Evolutionary conservation across 768 basidiomycete genomes (phyloP), one percentile per base, ranked within the genome.

Genomic region (Sarcodon sp.): DNA sequence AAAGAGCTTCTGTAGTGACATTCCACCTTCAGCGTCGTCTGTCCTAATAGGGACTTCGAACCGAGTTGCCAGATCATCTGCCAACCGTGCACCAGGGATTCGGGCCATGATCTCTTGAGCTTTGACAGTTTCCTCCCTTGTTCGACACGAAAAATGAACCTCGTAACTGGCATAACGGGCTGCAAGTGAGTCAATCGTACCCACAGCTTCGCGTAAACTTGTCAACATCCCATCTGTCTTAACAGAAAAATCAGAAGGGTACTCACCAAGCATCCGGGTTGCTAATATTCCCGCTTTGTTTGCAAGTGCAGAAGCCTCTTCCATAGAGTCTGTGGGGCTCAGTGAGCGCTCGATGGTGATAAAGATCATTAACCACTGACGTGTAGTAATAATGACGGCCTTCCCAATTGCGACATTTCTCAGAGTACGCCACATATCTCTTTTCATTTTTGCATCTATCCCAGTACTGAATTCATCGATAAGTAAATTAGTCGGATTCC

Each of bases 401-500:
- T 87, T 86, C 12, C 79, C 83, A 2, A 69, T 65, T 0, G 80
- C 73, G 4, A 84, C 79, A 27, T 70, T 73, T 47, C 79, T 68
- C 48, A 88, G 66, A 0, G 82, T 86, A 12, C 66, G 65, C 87
- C 87, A 88, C 80, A 88, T 86, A 32, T 87, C 83, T 34, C 87
- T 68, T 62, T 87, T 88, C 70, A 80, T 87, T 61, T 79, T 85
- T 6, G 85, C 81, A 58, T 87, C 87, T 44, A 88, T 77, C 5
- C 87, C 87, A 3, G 84, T 86, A 6, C 83, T 86, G 60, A 86
- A 88, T 57, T 88, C 85, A 51, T 89, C 87, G 43, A 89, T 87
- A 16, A 88, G 71, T 3, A 88, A 66, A 3, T 87, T 86, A 3
- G 82, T 66, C 4, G 86, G 82, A 54, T 87, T 87, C 5, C 83